Evolutionary conservation across 2,329 filamentous ascomycete species (phyloP), one percentile per base, ranked within the genome.

Genomic region (Fusarium sp.): DNA sequence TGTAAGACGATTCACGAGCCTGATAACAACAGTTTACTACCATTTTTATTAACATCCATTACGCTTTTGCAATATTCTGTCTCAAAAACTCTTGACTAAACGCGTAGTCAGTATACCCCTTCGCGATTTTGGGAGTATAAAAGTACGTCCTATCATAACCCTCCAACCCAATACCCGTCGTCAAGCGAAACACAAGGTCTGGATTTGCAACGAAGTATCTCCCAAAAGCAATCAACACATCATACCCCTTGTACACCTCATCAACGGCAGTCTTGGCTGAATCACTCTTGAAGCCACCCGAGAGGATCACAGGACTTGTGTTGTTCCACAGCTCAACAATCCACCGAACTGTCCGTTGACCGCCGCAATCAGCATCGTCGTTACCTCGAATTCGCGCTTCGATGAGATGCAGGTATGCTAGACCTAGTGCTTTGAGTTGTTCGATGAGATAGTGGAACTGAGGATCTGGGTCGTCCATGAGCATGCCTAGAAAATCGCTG

Each of bases 51-150:
- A 3, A 28, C 3, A 28, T 28, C 3, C 28, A 28, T 28, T 28
- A 28, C 28, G 3, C 28, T 3, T 28, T 28, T 3, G 28, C 28
- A 3, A 3, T 9, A 3, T 28, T 28, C 8, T 3, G 3, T 3
- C 28, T 28, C 35, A 55, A 13, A 2, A 55, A 55, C 14, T 41
- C 51, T 11, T 41, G 24, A 28, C 51, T 55, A 6, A 55, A 55
- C 2, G 24, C 24, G 1, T 55, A 41, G 1, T 55, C 51, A 55
- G 20, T 41, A 41, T 55, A 55, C 8, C 51, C 35, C 35, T 8
- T 55, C 6, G 51, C 51, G 4, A 55, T 30, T 24, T 41, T 55
- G 1, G 51, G 35, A 14, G 51, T 55, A 55, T 55, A 55, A 30
- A 55, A 55, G 8, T 55, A 28, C 20, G 35, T 41, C 11, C 35